phyloP scores from a whole-genome alignment of 345 rosid species.

The Moricandia arvensis region DNA sequence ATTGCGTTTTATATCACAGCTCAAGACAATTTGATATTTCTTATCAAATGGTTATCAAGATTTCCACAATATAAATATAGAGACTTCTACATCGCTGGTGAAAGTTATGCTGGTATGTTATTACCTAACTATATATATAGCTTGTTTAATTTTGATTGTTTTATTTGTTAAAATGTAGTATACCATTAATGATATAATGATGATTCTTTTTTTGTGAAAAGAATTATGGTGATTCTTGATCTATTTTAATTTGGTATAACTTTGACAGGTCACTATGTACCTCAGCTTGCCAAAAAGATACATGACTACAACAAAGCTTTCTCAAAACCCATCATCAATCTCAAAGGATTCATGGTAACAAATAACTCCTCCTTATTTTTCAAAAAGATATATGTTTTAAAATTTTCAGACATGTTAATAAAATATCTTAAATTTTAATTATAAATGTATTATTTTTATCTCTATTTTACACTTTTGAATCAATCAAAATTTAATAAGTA shows the following conservation, averaged over 20 bases:
- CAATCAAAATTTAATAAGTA: too few relatives aligned
- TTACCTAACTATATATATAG: neutral
- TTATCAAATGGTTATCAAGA: slow-evolving; percentile 78
- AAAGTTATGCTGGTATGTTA: slow-evolving; percentile 81
- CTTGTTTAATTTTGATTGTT: neutral
- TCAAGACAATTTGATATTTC: slow-evolving; percentile 69
- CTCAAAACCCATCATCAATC: slow-evolving; percentile 57
- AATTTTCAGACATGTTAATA: too few relatives aligned
- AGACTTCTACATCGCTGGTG: slow-evolving; percentile 85
- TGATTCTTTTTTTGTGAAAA: too few relatives aligned
- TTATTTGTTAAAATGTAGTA: neutral
- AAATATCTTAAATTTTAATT: too few relatives aligned
- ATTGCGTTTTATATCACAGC: slow-evolving; percentile 45
- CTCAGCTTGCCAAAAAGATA: slow-evolving; percentile 83
- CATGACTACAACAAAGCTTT: slow-evolving; percentile 56
- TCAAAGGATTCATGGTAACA: slow-evolving; percentile 77
- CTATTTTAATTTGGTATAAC: neutral
- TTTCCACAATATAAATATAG: slow-evolving; percentile 82
- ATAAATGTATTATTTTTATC: too few relatives aligned
- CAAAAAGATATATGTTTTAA: too few relatives aligned
- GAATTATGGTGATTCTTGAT: neutral
- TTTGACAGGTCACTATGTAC: slow-evolving; percentile 80
- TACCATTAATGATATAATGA: neutral
- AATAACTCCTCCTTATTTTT: neutral
- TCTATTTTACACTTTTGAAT: too few relatives aligned